These are phyloP conservation scores for Pueraria montana DNA, from an alignment of 306 rosid genomes.

Conservation along the genomic window DNA sequence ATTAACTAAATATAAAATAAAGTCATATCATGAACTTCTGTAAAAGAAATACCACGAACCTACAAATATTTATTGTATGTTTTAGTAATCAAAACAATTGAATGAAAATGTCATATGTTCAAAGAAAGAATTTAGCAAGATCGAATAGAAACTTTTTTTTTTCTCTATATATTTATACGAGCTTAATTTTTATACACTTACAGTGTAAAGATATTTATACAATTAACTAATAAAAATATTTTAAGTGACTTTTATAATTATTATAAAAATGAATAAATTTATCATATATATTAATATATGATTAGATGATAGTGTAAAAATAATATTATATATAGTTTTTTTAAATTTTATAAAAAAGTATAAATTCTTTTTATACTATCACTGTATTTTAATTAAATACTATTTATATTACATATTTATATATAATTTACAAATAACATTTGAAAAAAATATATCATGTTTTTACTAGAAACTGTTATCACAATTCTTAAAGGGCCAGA, in stretches of 20 bases:
- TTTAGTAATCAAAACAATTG: background rate
- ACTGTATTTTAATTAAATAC: background rate
- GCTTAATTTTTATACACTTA: background rate
- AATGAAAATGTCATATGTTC: background rate
- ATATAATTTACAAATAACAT: background rate
- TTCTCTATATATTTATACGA: background rate
- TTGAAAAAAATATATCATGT: background rate
- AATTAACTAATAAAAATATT: background rate
- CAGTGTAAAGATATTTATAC: background rate
- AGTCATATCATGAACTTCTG: no score
- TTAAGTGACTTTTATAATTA: background rate
- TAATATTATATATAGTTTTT: no score
- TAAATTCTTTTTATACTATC: no score
- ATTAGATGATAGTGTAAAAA: background rate
- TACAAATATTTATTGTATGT: background rate
- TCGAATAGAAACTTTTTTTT: background rate
- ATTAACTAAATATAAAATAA: no score
- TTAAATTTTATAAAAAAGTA: no score
- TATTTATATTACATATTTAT: background rate
- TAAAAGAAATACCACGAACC: background rate
- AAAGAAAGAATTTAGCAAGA: background rate
- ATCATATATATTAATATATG: background rate
- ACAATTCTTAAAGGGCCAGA: background rate
- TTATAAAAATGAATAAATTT: background rate
- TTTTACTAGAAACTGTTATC: background rate